Base-by-base conservation (phyloP, 2,329 filamentous ascomycete species). In the Beauveria australis region DNA sequence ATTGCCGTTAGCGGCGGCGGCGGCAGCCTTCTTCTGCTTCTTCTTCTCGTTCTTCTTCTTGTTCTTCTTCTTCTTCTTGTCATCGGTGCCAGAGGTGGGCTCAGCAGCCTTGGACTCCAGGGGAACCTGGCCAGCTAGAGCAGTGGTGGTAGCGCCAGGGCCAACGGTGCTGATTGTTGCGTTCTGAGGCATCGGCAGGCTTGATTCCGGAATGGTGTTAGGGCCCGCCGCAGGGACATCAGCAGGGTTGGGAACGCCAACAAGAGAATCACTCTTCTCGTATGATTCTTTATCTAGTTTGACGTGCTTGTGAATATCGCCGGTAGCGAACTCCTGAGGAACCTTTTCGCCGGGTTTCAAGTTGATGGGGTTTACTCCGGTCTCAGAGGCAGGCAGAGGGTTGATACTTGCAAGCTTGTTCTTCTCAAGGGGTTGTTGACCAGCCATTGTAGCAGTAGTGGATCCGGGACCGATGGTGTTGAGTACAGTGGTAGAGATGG, bases 241-340 rank as follows among this genome's bases (percentile, higher is more conserved):
- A 87, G 70, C 60, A 79, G 74, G 53, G 79, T 75, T 65, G 75
- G 60, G 73, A 58, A 77, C 68, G 65, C 81, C 82, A 55, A 81
- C 79, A 47, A 86, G 74, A 61, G 86, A 82, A 69, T 89, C 89
- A 64, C 87, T 86, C 73, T 89, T 89, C 73, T 95, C 88, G 74
- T 97, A 97, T 1, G 91, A 93, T 66, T 86, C 89, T 73, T 91
- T 83, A 72, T 97, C 92, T 22, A 90, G 82, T 69, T 87, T 84
- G 69, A 96, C 82, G 55, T 91, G 87, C 63, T 78, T 78, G 71
- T 90, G 88, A 67, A 84, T 78, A 65, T 88, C 87, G 72, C 89
- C 89, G 56, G 81, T 74, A 53, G 85, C 86, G 67, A 92, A 70
- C 28, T 81, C 81, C 53, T 89, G 81, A 46, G 92, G 92, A 10